Conservation (phyloP, 139 green algal species). For the Coelastrella sp. region DNA sequence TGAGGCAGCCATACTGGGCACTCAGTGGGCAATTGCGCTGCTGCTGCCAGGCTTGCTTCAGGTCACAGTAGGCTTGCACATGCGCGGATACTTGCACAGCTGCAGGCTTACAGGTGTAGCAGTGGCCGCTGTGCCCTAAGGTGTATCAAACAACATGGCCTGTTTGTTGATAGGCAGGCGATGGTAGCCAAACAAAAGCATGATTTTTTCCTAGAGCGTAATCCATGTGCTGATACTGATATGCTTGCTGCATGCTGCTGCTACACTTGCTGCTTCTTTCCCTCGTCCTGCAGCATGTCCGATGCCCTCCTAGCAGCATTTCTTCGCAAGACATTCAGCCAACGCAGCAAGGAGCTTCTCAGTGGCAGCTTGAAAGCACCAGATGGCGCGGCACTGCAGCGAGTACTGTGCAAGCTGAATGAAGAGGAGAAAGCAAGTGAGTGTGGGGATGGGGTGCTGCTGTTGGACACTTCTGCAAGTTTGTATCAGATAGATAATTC, state of each 20-base stretch:
- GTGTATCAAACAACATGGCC: too few relatives aligned
- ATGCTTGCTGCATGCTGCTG: background rate
- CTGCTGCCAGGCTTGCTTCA: background rate
- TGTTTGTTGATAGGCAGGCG: too few relatives aligned
- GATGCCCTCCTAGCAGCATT: slow-evolving; percentile 24
- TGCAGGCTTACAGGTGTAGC: too few relatives aligned
- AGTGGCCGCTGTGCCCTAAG: too few relatives aligned
- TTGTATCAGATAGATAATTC: background rate
- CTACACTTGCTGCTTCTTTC: background rate
- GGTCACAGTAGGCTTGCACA: background rate
- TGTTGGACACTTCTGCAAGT: background rate
- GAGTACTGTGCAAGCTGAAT: slow-evolving; percentile 38
- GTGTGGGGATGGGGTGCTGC: background rate
- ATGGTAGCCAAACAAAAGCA: too few relatives aligned
- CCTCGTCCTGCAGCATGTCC: background rate
- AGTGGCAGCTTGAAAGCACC: slow-evolving; percentile 37
- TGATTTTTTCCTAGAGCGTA: too few relatives aligned
- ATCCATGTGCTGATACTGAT: background rate
- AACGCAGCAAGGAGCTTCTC: slow-evolving; percentile 32
- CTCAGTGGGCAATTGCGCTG: background rate
- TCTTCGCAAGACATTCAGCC: slow-evolving; percentile 31
- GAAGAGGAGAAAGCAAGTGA: slow-evolving; percentile 45
- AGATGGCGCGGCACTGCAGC: slow-evolving; percentile 35
- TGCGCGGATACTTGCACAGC: background rate
- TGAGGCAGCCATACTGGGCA: too few relatives aligned